These are phyloP conservation scores for Corylus americana DNA, from an alignment of 306 rosid genomes.

Conservation along the genomic window DNA sequence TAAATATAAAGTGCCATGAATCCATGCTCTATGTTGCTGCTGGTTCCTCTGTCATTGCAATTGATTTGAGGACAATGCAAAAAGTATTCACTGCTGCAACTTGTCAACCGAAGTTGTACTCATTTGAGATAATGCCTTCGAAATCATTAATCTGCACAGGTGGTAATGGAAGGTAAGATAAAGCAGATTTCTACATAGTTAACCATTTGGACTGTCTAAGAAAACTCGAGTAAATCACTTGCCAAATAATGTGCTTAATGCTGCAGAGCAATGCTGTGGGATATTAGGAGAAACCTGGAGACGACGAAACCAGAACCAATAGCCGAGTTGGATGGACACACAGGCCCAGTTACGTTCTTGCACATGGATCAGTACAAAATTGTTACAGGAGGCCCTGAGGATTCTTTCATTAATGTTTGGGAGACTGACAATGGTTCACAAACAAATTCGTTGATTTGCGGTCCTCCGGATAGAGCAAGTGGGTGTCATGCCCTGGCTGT, in stretches of 20 bases:
- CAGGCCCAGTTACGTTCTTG: slow-evolving; percentile 51
- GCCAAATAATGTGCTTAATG: slow-evolving; percentile 11
- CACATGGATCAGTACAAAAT: slow-evolving; percentile 76
- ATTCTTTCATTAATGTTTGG: slow-evolving; percentile 51
- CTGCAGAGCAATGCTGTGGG: slow-evolving; percentile 86
- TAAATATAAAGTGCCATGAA: slow-evolving; percentile 76
- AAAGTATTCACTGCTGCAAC: slow-evolving; percentile 58
- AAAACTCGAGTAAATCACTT: slow-evolving; percentile 8
- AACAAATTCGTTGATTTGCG: slow-evolving; percentile 50
- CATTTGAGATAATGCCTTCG: slow-evolving; percentile 65
- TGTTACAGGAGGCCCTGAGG: slow-evolving; percentile 56
- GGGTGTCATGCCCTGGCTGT: slow-evolving; percentile 64
- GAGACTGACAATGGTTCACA: slow-evolving; percentile 52
- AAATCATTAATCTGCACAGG: slow-evolving; percentile 74
- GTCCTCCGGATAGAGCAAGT: not conserved
- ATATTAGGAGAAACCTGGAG: slow-evolving; percentile 65
- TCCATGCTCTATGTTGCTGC: slow-evolving; percentile 66
- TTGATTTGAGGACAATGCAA: slow-evolving; percentile 86
- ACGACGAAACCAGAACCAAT: slow-evolving; percentile 42
- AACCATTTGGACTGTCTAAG: slow-evolving; percentile 6
- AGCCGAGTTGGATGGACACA: slow-evolving; percentile 68
- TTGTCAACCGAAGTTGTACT: slow-evolving; percentile 46
- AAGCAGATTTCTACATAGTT: not conserved
- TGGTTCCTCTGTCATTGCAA: slow-evolving; percentile 61
- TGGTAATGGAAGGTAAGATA: slow-evolving; percentile 56